Evolutionary conservation across 768 basidiomycete species (phyloP).

Genomic region (Phlebiopsis gigantea): DNA sequence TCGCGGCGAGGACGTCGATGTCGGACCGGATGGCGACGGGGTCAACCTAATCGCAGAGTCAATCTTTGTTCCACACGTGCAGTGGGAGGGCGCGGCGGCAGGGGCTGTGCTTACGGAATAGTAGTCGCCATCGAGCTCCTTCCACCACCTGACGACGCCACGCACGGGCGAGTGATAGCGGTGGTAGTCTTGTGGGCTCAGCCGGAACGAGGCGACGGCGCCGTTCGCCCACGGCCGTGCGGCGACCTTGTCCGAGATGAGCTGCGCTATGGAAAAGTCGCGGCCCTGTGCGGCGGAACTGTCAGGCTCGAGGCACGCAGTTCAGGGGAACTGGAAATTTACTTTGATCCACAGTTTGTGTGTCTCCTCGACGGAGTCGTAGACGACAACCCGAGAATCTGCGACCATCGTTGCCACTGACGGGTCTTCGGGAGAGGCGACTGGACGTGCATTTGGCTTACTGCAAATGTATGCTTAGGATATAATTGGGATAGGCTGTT

Average conservation of each 20-base stretch:
- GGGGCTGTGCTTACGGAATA: not conserved
- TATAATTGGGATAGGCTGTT: not conserved
- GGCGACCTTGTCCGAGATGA: slow-evolving; percentile 5
- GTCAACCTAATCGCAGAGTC: slow-evolving; percentile 2
- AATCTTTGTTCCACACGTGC: not conserved
- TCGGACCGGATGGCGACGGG: slow-evolving; percentile 3
- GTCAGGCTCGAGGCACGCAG: not conserved
- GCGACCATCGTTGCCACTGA: not conserved
- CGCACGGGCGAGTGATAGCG: slow-evolving; percentile 5
- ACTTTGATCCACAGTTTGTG: slow-evolving; percentile 9
- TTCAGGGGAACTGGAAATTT: not conserved
- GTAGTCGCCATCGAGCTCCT: slow-evolving; percentile 3
- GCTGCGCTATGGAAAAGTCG: slow-evolving; percentile 6
- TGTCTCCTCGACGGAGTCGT: slow-evolving; percentile 6
- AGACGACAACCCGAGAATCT: slow-evolving; percentile 2
- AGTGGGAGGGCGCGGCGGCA: not conserved
- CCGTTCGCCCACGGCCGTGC: slow-evolving; percentile 6
- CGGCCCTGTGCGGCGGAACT: not conserved
- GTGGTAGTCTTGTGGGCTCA: slow-evolving; percentile 8
- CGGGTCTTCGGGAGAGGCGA: not conserved
- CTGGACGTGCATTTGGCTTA: not conserved
- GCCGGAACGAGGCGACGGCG: slow-evolving; percentile 5
- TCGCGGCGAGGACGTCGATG: slow-evolving; percentile 9
- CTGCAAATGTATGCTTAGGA: not conserved
- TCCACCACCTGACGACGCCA: slow-evolving; percentile 4